Evolutionary conservation across 2,329 filamentous ascomycete species (phyloP), one percentile per base, ranked within the genome.

Genomic region (Diaporthe eres): DNA sequence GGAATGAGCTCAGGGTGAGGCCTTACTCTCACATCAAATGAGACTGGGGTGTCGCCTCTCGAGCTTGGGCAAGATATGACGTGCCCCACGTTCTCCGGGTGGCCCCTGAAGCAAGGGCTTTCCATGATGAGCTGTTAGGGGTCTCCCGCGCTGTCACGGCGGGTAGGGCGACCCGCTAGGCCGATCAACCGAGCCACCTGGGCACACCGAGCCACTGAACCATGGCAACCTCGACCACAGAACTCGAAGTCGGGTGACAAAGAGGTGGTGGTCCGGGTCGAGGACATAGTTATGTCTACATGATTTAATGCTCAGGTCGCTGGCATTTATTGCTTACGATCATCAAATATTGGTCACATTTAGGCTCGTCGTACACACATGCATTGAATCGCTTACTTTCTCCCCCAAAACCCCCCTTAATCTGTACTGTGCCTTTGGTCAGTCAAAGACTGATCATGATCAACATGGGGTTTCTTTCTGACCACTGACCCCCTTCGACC

Each of bases 131-230:
- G 6, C 1, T 65, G 49, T 31, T 47, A 73, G 71, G 47, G 58
- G 71, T 39, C 12, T 31, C 47, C 37, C 25, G 37, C 71, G 34
- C 12, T 73, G 71, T 44, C 60, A 39, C 60, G 17, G 71, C 58
- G 71, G 71, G 47, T 65, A 44, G n/a, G 47, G 47, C 34, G 58
- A 63, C 71, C 58, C 71, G 49, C 71, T 31, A 47, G 34, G 37
- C 28, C 51, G 47, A 44, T 44, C 71, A 47, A 28, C 31, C 47
- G 47, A 51, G n/a, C 37, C 71, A 34, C 15, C 25, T 10, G 37
- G 37, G 37, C 37, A 28, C 31, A 37, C 60, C 19, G 4, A 37
- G 44, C 44, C 31, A 22, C 39, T 31, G n/a, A 25, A 44, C 57
- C 34, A 53, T 51, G 31, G 63, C 22, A 51, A 51, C 31, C 22